phyloP scores from a whole-genome alignment of 768 basidiomycete genomes.

The Pilatotrama ljubarskyi region DNA sequence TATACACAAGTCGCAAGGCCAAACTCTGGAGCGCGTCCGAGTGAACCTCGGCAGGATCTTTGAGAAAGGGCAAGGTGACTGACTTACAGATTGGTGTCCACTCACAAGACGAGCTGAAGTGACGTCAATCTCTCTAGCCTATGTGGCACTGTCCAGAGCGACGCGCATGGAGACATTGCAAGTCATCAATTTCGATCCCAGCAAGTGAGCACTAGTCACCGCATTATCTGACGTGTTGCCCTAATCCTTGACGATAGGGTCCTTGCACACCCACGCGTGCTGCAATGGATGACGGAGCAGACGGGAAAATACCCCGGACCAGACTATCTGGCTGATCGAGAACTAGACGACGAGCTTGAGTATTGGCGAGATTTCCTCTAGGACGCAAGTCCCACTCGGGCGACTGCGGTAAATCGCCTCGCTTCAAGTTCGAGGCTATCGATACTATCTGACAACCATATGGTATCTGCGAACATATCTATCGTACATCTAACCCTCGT shows the following conservation, averaged over 20 bases:
- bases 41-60: constrained; percentile 77
- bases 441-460: too few relatives aligned
- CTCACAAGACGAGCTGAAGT: not conserved
- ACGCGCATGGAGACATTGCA: constrained; percentile 65
- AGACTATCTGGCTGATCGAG: constrained; percentile 26
- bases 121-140: constrained; percentile 42
- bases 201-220: constrained; percentile 44
- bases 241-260: constrained; percentile 44
- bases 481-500: too few relatives aligned
- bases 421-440: constrained; percentile 35
- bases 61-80: constrained; percentile 74
- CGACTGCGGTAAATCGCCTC: constrained; percentile 41
- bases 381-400: not conserved
- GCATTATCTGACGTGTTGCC: not conserved
- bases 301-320: constrained; percentile 15
- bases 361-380: constrained; percentile 13
- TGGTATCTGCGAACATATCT: not conserved
- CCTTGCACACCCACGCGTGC: constrained; percentile 60
- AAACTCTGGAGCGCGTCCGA: constrained; percentile 82
- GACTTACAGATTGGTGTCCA: not conserved
- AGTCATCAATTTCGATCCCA: constrained; percentile 60
- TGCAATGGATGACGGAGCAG: constrained; percentile 52
- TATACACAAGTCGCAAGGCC: constrained; percentile 90
- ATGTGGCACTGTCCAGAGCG: constrained; percentile 74
- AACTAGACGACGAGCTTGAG: constrained; percentile 31